Base-by-base conservation (phyloP, 352 stramenopile species). In the Phytophthora ohioensis region DNA sequence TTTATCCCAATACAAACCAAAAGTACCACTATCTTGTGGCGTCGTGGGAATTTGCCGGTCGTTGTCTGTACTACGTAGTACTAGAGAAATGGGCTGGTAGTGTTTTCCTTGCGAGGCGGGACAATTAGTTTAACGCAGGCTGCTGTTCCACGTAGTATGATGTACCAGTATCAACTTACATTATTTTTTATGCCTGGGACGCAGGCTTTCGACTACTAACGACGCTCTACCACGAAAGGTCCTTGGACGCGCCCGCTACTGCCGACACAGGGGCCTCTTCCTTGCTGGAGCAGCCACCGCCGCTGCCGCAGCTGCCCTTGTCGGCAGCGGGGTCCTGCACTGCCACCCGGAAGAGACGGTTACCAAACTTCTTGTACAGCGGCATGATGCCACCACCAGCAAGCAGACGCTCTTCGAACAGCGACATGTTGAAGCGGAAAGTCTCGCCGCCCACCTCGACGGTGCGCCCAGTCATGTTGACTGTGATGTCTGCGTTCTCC, bases 381-480 rank as follows among this genome's bases (percentile, higher is more conserved):
- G 88, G 84, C 85, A 94, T 93, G 79, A 96, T 93, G 59, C 88
- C 88, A 38, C 88, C 88, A 5, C 88, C 88, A 4, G 84, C 84
- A 34, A 96, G 76, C 67, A 96, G 69, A 36, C 85, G 81, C 76
- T 96, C 88, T 54, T 96, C 88, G 58, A 96, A 93, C 12, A 94
- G 74, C 53, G 88, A 94, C 87, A 96, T 93, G 71, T 93, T 90
- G 73, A 96, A 96, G 64, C 84, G 84, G 66, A 96, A 93, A 6
- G 73, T 72, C 61, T 94, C 74, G 21, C 85, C 88, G 9, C 71
- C 83, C 8, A 96, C 87, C 60, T 92, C 82, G 56, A 96, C 92
- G 41, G 84, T 94, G 34, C 88, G 86, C 52, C 85, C 85, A 49
- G 78, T 89, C 84, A 96, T 91, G 70, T 96, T 92, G 56, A 96